Percentiles rank a stretch among this genome's conserved stretches.
Conservation (phyloP, 768 basidiomycete genomes). For the Psilocybe azurescens region DNA sequence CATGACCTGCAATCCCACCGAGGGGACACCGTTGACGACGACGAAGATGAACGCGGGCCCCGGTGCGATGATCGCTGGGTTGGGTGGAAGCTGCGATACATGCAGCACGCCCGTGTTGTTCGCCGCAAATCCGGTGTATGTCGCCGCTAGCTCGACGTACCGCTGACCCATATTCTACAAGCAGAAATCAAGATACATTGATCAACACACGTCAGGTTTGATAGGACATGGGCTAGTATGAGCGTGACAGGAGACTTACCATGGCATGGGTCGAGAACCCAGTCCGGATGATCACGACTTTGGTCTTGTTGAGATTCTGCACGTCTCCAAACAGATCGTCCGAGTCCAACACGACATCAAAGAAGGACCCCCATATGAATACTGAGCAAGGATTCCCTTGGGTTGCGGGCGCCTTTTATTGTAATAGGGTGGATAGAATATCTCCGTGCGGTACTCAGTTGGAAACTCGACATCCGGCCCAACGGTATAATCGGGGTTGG, state of each 20-base stretch:
- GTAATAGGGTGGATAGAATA: conserved; percentile 79
- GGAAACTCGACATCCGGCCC: conserved; percentile 55
- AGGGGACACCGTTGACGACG: conserved; percentile 81
- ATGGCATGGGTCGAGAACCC: conserved; percentile 85
- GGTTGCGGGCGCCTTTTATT: conserved; percentile 67
- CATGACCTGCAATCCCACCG: conserved; percentile 74
- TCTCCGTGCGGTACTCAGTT: conserved; percentile 81
- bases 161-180: conserved; percentile 76
- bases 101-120: conserved; percentile 64
- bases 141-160: conserved; percentile 65
- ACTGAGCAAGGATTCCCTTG: conserved; percentile 52
- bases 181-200: background rate
- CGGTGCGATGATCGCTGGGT: conserved; percentile 74
- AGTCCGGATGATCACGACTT: conserved; percentile 63
- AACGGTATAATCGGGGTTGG: conserved; percentile 70
- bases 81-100: conserved; percentile 76
- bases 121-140: conserved; percentile 60
- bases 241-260: conserved; percentile 38
- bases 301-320: conserved; percentile 54
- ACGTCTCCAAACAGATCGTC: conserved; percentile 59
- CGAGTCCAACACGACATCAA: conserved; percentile 64
- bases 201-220: background rate
- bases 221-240: background rate
- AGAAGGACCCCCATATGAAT: conserved; percentile 78
- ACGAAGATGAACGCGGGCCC: conserved; percentile 78